Percentiles rank a stretch among this genome's conserved stretches.
Conservation (phyloP, 495 filamentous ascomycete species). For the Friedmanniomyces endolithicus region DNA sequence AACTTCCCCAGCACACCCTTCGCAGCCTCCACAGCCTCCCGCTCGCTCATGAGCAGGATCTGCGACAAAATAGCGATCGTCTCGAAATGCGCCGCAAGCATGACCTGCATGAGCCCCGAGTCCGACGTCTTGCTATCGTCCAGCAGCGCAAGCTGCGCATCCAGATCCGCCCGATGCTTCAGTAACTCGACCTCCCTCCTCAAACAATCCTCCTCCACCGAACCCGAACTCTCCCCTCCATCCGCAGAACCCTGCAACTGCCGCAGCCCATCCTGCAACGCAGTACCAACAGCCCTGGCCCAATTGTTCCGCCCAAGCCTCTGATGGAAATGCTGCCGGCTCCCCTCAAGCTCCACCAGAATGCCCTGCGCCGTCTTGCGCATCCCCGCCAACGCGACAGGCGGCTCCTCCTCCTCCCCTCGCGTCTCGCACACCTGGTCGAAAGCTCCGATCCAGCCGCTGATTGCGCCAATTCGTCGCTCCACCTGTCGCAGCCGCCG, state of each 20-base stretch:
- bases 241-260: slow-evolving; percentile 51
- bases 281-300: slow-evolving; percentile 74
- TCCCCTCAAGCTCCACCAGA: slow-evolving; percentile 73
- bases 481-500: slow-evolving; percentile 76
- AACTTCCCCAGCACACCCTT: slow-evolving; percentile 68
- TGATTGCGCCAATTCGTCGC: slow-evolving; percentile 68
- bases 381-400: slow-evolving; percentile 58
- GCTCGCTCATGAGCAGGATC: slow-evolving; percentile 66
- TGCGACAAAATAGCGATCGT: slow-evolving; percentile 68
- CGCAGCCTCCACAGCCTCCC: slow-evolving; percentile 68
- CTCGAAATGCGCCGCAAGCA: slow-evolving; percentile 85
- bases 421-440: slow-evolving; percentile 63
- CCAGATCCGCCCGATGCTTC: slow-evolving; percentile 70
- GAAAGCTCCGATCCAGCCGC: slow-evolving; percentile 86
- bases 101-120: slow-evolving; percentile 60
- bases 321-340: slow-evolving; percentile 80
- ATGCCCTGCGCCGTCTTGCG: slow-evolving; percentile 81
- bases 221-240: slow-evolving; percentile 37
- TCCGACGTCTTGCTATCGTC: slow-evolving; percentile 78
- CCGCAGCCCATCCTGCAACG: slow-evolving; percentile 69
- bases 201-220: slow-evolving; percentile 57
- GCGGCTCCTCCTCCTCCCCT: slow-evolving; percentile 48
- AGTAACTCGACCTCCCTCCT: slow-evolving; percentile 72
- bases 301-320: slow-evolving; percentile 65
- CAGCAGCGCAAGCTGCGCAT: slow-evolving; percentile 60